Percentiles rank a stretch among this genome's conserved stretches.
phyloP scores from a whole-genome alignment of 345 rosid species.

The Arabis alpina region DNA sequence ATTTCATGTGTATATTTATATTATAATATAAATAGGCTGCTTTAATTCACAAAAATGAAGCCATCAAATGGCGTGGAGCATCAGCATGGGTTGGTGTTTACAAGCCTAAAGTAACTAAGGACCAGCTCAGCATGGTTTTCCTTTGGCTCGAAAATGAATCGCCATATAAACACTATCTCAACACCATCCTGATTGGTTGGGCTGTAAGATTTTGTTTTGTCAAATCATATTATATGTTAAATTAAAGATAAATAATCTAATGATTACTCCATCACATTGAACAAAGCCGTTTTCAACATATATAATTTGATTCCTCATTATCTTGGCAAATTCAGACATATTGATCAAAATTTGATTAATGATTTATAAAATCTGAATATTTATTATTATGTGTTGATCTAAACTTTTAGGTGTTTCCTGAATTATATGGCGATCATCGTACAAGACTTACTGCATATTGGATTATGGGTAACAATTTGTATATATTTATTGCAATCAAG shows the following conservation, averaged over 20 bases:
- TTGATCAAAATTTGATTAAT: too few species aligned
- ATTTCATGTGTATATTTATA: neutral
- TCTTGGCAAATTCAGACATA: too few species aligned
- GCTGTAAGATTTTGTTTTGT: neutral
- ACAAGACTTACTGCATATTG: slow-evolving; percentile 19
- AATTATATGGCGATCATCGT: neutral
- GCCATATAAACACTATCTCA: neutral
- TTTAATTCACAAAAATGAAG: neutral
- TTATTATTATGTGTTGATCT: neutral
- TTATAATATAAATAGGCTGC: slow-evolving; percentile 3
- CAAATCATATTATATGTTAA: neutral
- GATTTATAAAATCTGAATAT: too few species aligned
- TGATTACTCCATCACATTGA: too few species aligned
- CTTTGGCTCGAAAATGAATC: neutral
- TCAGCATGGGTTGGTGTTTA: too few species aligned
- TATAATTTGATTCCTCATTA: too few species aligned
- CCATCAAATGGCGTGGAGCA: too few species aligned
- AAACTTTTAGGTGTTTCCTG: neutral
- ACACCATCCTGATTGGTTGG: slow-evolving; percentile 2
- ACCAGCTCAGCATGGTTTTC: slow-evolving; percentile 11
- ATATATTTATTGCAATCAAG: too few species aligned
- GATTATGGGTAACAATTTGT: neutral
- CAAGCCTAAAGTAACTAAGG: neutral
- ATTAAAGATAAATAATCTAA: too few species aligned
- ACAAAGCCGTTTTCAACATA: neutral